Percentiles rank a stretch among this genome's conserved stretches.
phyloP scores from a whole-genome alignment of 768 basidiomycete species.

The Tulasnella sp. region DNA sequence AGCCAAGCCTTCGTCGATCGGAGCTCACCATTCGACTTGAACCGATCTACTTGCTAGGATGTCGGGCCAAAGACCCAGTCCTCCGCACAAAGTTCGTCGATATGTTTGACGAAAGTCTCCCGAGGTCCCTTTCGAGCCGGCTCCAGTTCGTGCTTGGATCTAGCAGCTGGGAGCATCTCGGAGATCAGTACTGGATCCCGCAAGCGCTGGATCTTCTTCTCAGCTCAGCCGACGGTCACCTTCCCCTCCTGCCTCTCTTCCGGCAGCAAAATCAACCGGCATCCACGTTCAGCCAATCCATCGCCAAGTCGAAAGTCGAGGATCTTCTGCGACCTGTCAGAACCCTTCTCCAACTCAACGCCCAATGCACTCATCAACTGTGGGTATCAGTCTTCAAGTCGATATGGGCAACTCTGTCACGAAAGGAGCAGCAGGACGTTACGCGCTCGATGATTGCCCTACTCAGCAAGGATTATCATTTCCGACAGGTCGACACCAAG shows the following conservation, averaged over 20 bases:
- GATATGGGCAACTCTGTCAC: conserved; percentile 72
- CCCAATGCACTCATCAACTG: conserved; percentile 60
- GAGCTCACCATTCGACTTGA: conserved; percentile 91
- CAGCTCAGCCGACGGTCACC: conserved; percentile 45
- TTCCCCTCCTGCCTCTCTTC: conserved; percentile 24
- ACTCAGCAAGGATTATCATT: conserved; percentile 87
- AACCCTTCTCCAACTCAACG: conserved; percentile 70
- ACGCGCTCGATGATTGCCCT: conserved; percentile 83
- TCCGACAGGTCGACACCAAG: conserved; percentile 74
- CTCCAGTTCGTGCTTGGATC: conserved; percentile 84
- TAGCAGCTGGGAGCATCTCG: conserved; percentile 88
- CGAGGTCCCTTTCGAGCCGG: conserved; percentile 67
- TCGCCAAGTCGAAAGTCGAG: conserved; percentile 20
- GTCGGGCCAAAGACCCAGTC: conserved; percentile 64
- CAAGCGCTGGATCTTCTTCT: conserved; percentile 82
- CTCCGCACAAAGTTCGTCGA: conserved; percentile 82
- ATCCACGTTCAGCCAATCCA: not conserved
- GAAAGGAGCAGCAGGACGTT: conserved; percentile 79
- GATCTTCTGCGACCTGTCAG: conserved; percentile 66
- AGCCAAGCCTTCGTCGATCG: conserved; percentile 71
- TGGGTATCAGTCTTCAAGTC: conserved; percentile 86
- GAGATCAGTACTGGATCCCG: conserved; percentile 90
- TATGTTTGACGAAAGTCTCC: conserved; percentile 78
- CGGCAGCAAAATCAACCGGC: not conserved
- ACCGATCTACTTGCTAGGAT: conserved; percentile 85